These are phyloP conservation scores for sweet orange (Citrus sinensis) DNA, from an alignment of 345 rosid species.

Conservation along the genomic window DNA sequence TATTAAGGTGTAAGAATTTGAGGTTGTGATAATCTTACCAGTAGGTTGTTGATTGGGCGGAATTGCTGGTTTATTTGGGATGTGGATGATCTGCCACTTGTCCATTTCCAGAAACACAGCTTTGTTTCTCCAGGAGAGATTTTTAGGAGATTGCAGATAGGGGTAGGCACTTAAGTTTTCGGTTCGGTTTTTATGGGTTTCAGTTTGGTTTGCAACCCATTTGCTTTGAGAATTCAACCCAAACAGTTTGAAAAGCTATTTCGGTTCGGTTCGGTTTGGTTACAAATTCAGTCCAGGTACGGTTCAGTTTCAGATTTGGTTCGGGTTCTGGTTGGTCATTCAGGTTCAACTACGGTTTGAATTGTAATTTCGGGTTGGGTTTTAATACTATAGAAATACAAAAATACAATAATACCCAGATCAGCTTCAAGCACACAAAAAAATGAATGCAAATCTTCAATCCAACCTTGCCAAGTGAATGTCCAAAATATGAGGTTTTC, in stretches of 20 bases:
- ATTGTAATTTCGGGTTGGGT: too few species aligned
- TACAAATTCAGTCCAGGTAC: too few species aligned
- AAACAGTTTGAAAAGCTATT: too few species aligned
- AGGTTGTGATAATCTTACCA: conserved; percentile 31
- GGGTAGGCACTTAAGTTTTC: too few species aligned
- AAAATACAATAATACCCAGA: neutral
- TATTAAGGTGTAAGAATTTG: neutral
- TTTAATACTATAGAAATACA: too few species aligned
- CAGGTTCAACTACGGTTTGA: too few species aligned
- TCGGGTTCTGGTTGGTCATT: too few species aligned
- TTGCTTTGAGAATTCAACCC: too few species aligned
- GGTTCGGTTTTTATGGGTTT: too few species aligned
- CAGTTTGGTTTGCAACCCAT: too few species aligned
- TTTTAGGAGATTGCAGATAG: neutral
- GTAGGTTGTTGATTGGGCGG: conserved; percentile 59
- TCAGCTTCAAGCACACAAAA: neutral
- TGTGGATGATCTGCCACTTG: conserved; percentile 39
- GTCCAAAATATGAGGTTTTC: neutral
- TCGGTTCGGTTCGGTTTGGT: too few species aligned
- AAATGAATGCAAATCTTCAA: neutral
- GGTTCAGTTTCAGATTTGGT: too few species aligned
- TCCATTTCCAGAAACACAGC: neutral
- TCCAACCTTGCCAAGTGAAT: neutral
- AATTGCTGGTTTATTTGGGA: conserved; percentile 53
- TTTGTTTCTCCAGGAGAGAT: neutral